These are phyloP conservation scores for Stentor coeruleus DNA, from an alignment of 73 alveolate genomes.

Conservation along the genomic window DNA sequence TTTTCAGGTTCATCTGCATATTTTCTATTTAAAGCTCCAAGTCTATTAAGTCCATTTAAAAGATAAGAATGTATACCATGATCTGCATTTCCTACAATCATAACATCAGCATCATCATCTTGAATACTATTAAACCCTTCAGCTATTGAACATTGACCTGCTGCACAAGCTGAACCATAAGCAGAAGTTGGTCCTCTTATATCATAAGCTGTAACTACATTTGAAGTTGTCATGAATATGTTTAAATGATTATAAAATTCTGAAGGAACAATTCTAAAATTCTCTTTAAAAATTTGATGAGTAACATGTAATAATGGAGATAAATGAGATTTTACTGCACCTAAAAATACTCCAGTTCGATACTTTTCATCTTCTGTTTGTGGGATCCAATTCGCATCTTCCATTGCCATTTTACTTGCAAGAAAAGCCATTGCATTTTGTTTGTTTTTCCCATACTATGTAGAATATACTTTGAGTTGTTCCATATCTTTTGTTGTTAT, in stretches of 20 bases:
- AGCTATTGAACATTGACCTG: constrained; percentile 73
- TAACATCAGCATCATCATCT: constrained; percentile 53
- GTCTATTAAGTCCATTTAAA: constrained; percentile 34
- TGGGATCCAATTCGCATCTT: constrained; percentile 32
- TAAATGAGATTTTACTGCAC: constrained; percentile 18
- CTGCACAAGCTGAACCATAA: constrained; percentile 57
- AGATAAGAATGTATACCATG: constrained; percentile 42
- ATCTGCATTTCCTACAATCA: constrained; percentile 77
- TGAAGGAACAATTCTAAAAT: not conserved
- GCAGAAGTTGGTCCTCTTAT: constrained; percentile 38
- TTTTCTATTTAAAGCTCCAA: constrained; percentile 54
- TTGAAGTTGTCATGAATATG: not conserved
- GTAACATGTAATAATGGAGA: constrained; percentile 16
- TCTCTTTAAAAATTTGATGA: not conserved
- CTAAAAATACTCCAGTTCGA: not conserved
- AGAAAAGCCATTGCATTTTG: constrained; percentile 41
- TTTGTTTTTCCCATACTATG: constrained; percentile 22
- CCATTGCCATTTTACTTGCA: constrained; percentile 44
- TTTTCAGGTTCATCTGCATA: constrained; percentile 51
- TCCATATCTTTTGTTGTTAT: constrained; percentile 10
- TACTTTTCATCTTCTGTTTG: not conserved
- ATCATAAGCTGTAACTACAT: not conserved
- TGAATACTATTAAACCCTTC: constrained; percentile 62
- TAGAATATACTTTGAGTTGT: not conserved
- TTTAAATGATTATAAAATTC: not conserved